Base-by-base conservation (phyloP, 1,284 basidiomycete species). In the Agaricales sp. region DNA sequence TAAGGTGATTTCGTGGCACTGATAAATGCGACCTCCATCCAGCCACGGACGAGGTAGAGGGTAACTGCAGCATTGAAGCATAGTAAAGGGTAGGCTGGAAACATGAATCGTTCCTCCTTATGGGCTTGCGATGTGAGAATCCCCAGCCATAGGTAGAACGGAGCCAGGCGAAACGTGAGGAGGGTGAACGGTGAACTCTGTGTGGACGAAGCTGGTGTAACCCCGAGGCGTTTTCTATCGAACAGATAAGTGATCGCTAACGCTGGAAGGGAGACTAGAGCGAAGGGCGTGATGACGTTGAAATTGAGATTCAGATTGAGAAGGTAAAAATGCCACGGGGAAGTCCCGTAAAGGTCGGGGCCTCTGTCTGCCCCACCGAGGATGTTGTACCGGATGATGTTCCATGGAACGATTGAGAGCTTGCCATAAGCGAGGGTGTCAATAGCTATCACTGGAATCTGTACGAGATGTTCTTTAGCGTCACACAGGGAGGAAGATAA, bases 61-160 rank as follows among this genome's bases (percentile, higher is more conserved):
- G 82, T 73, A 21, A 94, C 83, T 2, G 92, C 92, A 1, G 92
- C 95, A 63, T 98, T 98, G 68, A 99, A 90, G 63, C 90, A 92
- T 48, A 99, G 68, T 43, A 98, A 68, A 0, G 92, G 86, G 66
- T 97, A 99, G 1, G 82, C 85, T 1, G 96, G 95, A 66, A 85
- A 99, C 83, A 99, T 88, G 71, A 99, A 99, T 20, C 96, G 76
- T 63, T 99, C 96, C 66, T 99, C 96, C 69, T 99, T 99, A 69
- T 99, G 96, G 3, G 86, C 68, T 67, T 99, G 96, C 1, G 73
- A 54, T 4, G 79, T 82, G 54, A 99, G 69, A 54, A 96, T 81
- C 2, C 64, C 75, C 45, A 87, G 61, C 94, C 96, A 99, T 22
- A 97, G 57, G 67, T 99, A 98, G 58, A 95, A 77, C 1, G 93